These are phyloP conservation scores for Tuber brumale DNA, from an alignment of 495 filamentous ascomycete genomes.

Conservation along the genomic window DNA sequence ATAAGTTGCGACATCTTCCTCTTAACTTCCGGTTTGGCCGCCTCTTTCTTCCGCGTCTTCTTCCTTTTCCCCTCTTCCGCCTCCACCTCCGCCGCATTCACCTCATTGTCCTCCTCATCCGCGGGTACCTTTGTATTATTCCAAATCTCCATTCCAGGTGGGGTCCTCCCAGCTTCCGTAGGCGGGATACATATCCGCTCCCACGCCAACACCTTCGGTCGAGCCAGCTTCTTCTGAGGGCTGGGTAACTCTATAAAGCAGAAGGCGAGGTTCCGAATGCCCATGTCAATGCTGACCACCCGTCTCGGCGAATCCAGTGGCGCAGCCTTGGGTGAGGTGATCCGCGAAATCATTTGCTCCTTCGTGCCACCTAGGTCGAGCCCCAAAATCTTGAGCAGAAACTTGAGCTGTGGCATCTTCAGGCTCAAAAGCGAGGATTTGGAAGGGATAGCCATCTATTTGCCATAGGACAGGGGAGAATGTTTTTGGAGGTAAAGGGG, in stretches of 20 bases:
- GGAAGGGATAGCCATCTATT: not conserved
- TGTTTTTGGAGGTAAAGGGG: not conserved
- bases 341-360: not conserved
- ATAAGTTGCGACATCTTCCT: not conserved
- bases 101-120: not conserved
- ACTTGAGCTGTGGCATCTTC: not conserved
- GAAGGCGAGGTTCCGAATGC: conserved; percentile 76
- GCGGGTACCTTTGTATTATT: conserved; percentile 5
- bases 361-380: conserved; percentile 10
- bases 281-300: conserved; percentile 81
- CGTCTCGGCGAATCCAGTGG: conserved; percentile 24
- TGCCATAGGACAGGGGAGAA: not conserved
- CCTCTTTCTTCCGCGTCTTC: not conserved
- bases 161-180: conserved; percentile 1
- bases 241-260: conserved; percentile 53
- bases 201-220: conserved; percentile 44
- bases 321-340: conserved; percentile 3
- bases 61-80: not conserved
- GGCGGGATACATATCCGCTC: conserved; percentile 40
- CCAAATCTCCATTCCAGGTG: not conserved
- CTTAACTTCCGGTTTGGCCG: not conserved
- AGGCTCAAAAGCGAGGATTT: not conserved
- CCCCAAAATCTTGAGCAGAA: not conserved
- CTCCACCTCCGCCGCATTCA: not conserved
- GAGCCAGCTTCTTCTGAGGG: not conserved